phyloP scores from a whole-genome alignment of 2,329 filamentous ascomycete species.

The Aquanectria penicillioides region DNA sequence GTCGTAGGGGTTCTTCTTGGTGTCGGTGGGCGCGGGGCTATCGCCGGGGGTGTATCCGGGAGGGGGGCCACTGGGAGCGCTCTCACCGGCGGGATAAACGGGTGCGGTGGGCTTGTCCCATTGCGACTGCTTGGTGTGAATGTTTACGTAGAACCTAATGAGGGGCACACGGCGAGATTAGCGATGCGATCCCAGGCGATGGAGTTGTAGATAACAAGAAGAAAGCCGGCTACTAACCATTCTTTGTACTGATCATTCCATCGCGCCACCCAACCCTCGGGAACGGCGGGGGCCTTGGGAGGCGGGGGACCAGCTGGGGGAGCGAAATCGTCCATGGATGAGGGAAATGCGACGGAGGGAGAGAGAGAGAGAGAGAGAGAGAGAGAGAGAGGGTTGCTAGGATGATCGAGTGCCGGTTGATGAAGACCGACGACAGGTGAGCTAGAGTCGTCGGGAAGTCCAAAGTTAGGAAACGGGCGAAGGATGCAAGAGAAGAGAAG shows the following conservation, averaged over 20 bases:
- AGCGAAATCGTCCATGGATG: constrained; percentile 63
- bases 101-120: constrained; percentile 86
- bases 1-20: constrained; percentile 79
- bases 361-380: not conserved
- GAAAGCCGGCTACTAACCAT: constrained; percentile 64
- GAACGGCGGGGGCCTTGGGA: constrained; percentile 70
- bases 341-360: not conserved
- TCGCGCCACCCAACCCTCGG: constrained; percentile 79
- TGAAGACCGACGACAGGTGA: not conserved
- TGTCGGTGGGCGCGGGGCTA: constrained; percentile 55
- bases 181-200: constrained; percentile 6
- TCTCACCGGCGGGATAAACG: constrained; percentile 61
- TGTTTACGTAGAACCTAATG: constrained; percentile 94
- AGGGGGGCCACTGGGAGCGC: constrained; percentile 68
- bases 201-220: not conserved
- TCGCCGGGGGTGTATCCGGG: constrained; percentile 69
- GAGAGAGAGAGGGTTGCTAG: not conserved
- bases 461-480: too few species aligned
- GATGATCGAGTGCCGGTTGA: not conserved
- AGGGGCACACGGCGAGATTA: constrained; percentile 21
- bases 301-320: constrained; percentile 66
- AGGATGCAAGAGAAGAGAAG: too few species aligned
- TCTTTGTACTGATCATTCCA: constrained; percentile 91
- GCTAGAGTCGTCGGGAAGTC: not conserved
- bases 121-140: constrained; percentile 86